A percentile compares a stretch with the other conserved stretches of the same genome.
Evolutionary conservation across 2,329 filamentous ascomycete genomes (phyloP).

Genomic region (Magnaporthales sp.): DNA sequence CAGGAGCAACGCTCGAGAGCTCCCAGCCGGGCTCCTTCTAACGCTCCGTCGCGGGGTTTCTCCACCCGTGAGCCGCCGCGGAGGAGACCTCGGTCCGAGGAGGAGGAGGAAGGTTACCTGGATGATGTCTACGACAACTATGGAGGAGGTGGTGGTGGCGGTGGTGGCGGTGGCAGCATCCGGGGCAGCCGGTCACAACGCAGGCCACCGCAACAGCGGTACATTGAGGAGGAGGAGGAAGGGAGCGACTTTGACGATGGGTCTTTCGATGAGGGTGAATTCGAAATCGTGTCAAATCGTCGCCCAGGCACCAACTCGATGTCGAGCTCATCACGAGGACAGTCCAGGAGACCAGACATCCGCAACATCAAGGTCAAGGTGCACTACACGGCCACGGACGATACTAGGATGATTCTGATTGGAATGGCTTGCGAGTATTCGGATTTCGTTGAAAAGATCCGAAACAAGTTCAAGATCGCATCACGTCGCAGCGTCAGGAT

Average conservation of each 20-base stretch:
- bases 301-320: conserved; percentile 35
- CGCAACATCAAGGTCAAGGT: conserved; percentile 88
- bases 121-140: conserved; percentile 65
- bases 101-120: conserved; percentile 54
- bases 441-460: conserved; percentile 68
- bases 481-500: conserved; percentile 68
- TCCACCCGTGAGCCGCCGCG: conserved; percentile 28
- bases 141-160: conserved; percentile 29
- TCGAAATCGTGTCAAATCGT: conserved; percentile 64
- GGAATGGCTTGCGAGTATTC: conserved; percentile 62
- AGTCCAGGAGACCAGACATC: conserved; percentile 58
- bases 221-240: conserved; percentile 71
- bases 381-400: conserved; percentile 63
- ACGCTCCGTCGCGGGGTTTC: conserved; percentile 33
- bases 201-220: conserved; percentile 42
- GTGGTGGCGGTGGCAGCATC: conserved; percentile 26
- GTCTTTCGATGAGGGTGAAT: conserved; percentile 67
- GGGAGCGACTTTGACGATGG: conserved; percentile 64
- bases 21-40: conserved; percentile 32
- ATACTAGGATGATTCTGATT: conserved; percentile 90
- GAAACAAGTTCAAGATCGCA: conserved; percentile 72
- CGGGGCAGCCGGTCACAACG: conserved; percentile 31
- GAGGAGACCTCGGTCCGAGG: conserved; percentile 27
- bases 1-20: conserved; percentile 29
- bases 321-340: conserved; percentile 40